A percentile compares a stretch with the other conserved stretches of the same genome.
These are phyloP conservation scores for Beauveria sp. DNA, from an alignment of 2,329 filamentous ascomycete species.

Conservation along the genomic window DNA sequence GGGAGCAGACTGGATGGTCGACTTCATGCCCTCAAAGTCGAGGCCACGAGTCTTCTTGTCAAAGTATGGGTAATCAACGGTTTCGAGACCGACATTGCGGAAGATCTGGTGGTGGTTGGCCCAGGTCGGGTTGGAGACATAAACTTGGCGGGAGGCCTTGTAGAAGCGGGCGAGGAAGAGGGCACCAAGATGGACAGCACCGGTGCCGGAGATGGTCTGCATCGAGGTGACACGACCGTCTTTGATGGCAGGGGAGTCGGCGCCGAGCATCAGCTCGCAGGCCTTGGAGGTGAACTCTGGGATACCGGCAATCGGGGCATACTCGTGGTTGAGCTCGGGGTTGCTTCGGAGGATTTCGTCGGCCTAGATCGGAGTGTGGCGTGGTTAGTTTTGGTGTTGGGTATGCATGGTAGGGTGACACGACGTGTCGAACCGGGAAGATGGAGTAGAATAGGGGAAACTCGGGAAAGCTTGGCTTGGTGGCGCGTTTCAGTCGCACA, in stretches of 20 bases:
- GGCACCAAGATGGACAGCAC: slow-evolving; percentile 85
- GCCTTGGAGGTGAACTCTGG: slow-evolving; percentile 80
- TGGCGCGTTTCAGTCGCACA: background rate
- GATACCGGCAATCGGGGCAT: slow-evolving; percentile 90
- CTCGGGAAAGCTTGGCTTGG: background rate
- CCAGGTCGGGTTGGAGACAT: slow-evolving; percentile 94
- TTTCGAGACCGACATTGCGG: slow-evolving; percentile 72
- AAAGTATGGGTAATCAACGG: slow-evolving; percentile 91
- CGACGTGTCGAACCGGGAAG: background rate
- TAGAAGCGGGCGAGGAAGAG: slow-evolving; percentile 95
- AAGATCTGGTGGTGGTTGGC: slow-evolving; percentile 99
- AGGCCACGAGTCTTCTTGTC: slow-evolving; percentile 80
- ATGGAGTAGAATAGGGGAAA: background rate
- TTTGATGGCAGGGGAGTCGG: slow-evolving; percentile 69
- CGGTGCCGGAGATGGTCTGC: slow-evolving; percentile 96
- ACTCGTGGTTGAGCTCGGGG: slow-evolving; percentile 93
- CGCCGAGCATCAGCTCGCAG: slow-evolving; percentile 80
- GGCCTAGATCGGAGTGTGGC: slow-evolving; percentile 50
- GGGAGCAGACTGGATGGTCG: slow-evolving; percentile 61
- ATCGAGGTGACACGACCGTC: slow-evolving; percentile 77
- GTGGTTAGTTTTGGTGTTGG: background rate
- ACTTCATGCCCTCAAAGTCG: slow-evolving; percentile 84
- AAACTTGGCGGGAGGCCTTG: slow-evolving; percentile 65
- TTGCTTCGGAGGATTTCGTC: slow-evolving; percentile 84
- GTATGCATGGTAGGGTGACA: background rate